Evolutionary conservation across 495 filamentous ascomycete species (phyloP).

Genomic region (Aspergillus wentii): DNA sequence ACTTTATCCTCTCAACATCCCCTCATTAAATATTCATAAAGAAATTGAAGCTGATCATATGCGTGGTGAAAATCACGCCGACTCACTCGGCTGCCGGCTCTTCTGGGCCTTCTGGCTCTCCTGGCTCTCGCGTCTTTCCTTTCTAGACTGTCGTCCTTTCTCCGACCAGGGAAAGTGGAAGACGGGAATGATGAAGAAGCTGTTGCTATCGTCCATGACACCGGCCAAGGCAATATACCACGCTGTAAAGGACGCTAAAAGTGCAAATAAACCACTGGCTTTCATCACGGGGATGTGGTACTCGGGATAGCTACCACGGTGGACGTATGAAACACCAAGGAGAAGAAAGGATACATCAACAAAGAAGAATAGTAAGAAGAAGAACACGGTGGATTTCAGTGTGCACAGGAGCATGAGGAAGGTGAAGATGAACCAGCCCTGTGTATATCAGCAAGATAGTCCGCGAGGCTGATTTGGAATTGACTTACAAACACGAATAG

Average conservation of each 20-base stretch:
- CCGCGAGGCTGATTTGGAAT: too few relatives aligned
- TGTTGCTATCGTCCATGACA: conserved; percentile 66
- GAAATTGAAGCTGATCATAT: too few relatives aligned
- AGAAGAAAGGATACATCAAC: conserved; percentile 71
- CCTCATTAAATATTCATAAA: too few relatives aligned
- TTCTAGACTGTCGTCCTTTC: not conserved
- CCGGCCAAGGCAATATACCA: conserved; percentile 91
- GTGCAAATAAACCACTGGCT: conserved; percentile 72
- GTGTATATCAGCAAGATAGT: not conserved
- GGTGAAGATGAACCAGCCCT: conserved; percentile 92
- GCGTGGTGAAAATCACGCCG: too few relatives aligned
- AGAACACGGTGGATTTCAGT: conserved; percentile 78
- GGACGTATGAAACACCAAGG: conserved; percentile 63
- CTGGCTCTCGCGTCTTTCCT: too few relatives aligned
- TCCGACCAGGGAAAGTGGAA: conserved; percentile 77
- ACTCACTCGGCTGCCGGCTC: too few relatives aligned
- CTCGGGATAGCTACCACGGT: conserved; percentile 26
- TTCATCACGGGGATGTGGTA: conserved; percentile 48
- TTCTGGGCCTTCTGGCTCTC: too few relatives aligned
- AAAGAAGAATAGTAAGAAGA: conserved; percentile 82
- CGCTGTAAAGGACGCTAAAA: conserved; percentile 74
- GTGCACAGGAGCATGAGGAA: conserved; percentile 74
- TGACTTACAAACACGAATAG: conserved; percentile 75
- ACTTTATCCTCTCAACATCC: too few relatives aligned
- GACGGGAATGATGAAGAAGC: conserved; percentile 83